Conservation (phyloP, 495 filamentous ascomycete genomes). For the Xylaria telfairii region DNA sequence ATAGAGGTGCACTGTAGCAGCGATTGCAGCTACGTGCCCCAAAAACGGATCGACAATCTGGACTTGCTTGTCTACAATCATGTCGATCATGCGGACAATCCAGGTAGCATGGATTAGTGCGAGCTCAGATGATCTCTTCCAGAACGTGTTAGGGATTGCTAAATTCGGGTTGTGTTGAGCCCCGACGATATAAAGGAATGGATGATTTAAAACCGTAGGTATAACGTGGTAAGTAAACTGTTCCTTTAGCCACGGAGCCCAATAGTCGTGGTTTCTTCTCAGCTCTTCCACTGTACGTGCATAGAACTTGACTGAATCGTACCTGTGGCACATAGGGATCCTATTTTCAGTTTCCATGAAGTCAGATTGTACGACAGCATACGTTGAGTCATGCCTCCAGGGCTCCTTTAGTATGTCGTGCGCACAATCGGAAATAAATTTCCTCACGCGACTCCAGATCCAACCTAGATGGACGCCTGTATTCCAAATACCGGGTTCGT, state of each 20-base stretch:
- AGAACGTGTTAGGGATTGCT: constrained; percentile 55
- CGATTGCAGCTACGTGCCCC: constrained; percentile 51
- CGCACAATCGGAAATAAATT: constrained; percentile 50
- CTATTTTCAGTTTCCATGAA: constrained; percentile 54
- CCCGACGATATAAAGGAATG: constrained; percentile 55
- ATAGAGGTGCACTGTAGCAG: constrained; percentile 54
- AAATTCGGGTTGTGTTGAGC: constrained; percentile 55
- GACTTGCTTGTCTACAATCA: constrained; percentile 54
- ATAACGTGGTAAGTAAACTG: constrained; percentile 57
- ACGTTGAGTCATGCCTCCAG: constrained; percentile 55
- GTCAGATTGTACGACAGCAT: constrained; percentile 52
- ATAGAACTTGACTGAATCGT: constrained; percentile 56
- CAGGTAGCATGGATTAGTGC: constrained; percentile 54
- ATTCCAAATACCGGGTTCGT: constrained; percentile 53
- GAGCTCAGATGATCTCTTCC: constrained; percentile 53
- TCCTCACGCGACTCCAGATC: constrained; percentile 53
- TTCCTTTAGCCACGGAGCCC: constrained; percentile 53
- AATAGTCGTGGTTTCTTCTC: constrained; percentile 46
- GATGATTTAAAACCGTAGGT: constrained; percentile 53
- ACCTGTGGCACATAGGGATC: constrained; percentile 52
- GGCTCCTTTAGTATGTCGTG: constrained; percentile 51
- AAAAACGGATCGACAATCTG: constrained; percentile 54
- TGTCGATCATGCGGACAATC: constrained; percentile 57
- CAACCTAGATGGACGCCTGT: constrained; percentile 50
- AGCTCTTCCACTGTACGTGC: constrained; percentile 49